These are phyloP conservation scores for Arabidopsis lyrata DNA, from an alignment of 441 rosid species.

Conservation along the genomic window DNA sequence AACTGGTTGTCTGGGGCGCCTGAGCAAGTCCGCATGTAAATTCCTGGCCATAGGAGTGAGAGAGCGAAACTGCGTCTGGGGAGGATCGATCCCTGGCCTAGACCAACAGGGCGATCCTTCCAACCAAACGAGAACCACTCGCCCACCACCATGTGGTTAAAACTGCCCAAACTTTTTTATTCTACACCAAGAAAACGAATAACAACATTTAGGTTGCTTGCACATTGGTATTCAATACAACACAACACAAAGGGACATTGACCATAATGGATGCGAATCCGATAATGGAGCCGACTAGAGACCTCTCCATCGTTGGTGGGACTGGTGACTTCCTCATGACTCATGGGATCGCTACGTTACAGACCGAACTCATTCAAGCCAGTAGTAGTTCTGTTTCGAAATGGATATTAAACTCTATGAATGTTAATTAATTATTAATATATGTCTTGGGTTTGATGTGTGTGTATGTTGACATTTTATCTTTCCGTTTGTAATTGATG, in stretches of 20 bases:
- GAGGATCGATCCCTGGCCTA: too few relatives aligned
- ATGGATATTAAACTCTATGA: slow-evolving; percentile 3
- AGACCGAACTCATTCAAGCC: slow-evolving; percentile 14
- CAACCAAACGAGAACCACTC: too few relatives aligned
- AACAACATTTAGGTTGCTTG: slow-evolving; percentile 64
- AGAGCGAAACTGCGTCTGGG: too few relatives aligned
- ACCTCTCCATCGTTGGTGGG: slow-evolving; percentile 73
- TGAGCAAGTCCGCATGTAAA: too few relatives aligned
- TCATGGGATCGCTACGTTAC: slow-evolving; percentile 68
- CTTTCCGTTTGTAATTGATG: too few relatives aligned
- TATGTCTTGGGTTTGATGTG: too few relatives aligned
- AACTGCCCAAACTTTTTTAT: slow-evolving; percentile 67
- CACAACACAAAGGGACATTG: slow-evolving; percentile 59
- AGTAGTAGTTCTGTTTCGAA: slow-evolving; percentile 12
- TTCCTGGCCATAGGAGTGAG: too few relatives aligned
- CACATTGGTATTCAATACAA: slow-evolving; percentile 63
- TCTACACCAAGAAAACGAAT: slow-evolving; percentile 62
- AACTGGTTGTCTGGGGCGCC: too few relatives aligned
- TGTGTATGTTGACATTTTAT: too few relatives aligned
- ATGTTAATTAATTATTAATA: too few relatives aligned
- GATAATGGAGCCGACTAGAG: slow-evolving; percentile 65
- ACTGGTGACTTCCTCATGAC: slow-evolving; percentile 82
- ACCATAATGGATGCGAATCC: slow-evolving; percentile 71
- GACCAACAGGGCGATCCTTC: too few relatives aligned
- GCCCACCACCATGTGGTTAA: too few relatives aligned